Conservation (phyloP, 73 alveolate genomes). For the Stentor coeruleus region DNA sequence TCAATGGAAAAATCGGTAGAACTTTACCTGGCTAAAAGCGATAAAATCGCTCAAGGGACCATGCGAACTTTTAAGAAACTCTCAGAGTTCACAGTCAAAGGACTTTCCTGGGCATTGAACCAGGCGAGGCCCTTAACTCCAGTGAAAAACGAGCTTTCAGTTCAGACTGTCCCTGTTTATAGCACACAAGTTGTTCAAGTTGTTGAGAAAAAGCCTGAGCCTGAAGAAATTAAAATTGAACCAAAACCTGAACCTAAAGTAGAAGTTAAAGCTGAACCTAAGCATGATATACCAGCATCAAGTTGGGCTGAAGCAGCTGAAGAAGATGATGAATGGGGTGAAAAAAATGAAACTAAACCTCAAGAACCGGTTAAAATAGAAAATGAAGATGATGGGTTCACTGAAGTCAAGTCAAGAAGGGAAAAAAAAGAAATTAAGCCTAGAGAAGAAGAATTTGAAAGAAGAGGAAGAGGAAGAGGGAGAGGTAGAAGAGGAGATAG, state of each 20-base stretch:
- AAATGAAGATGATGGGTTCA: too few species aligned
- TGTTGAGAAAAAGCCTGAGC: too few species aligned
- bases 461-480: not conserved
- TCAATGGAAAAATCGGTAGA: not conserved
- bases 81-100: not conserved
- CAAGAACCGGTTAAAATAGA: too few species aligned
- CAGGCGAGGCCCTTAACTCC: not conserved
- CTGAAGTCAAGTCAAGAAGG: conserved; percentile 36
- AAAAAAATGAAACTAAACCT: too few species aligned
- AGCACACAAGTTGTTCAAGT: not conserved
- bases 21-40: not conserved
- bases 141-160: not conserved
- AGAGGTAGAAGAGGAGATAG: not conserved
- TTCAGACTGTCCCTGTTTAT: not conserved
- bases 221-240: not conserved
- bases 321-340: not conserved
- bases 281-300: not conserved
- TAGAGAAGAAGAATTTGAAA: not conserved
- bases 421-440: not conserved
- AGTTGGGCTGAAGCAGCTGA: not conserved
- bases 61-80: not conserved
- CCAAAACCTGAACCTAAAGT: not conserved
- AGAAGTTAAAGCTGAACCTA: not conserved
- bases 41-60: not conserved
- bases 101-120: not conserved